phyloP scores from a whole-genome alignment of 257 asterid genomes.

The Agastache rugosa region DNA sequence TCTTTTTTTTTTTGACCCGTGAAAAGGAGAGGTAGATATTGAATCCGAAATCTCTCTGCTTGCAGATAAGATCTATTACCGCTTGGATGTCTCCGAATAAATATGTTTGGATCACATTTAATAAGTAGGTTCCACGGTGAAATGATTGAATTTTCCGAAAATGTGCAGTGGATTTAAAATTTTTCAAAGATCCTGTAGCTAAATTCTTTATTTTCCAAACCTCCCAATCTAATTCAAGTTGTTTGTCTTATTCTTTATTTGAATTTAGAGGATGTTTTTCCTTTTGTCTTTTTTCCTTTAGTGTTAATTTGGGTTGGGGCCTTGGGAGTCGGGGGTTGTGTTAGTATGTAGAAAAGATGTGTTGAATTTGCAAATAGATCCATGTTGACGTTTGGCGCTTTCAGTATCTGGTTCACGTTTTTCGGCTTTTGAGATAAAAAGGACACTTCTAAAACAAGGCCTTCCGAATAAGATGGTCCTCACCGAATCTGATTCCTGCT shows the following conservation, averaged over 20 bases:
- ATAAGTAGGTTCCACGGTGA: neutral
- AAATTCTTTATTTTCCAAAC: neutral
- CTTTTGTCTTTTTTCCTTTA: neutral
- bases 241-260: neutral
- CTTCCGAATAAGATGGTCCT: conserved; percentile 51
- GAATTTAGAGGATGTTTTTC: neutral
- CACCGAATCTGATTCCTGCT: conserved; percentile 57
- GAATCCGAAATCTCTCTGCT: no score
- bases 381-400: conserved; percentile 26
- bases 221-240: neutral
- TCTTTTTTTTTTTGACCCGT: no score
- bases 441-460: conserved; percentile 32
- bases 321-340: no score
- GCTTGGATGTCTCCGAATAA: no score
- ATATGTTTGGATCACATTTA: conserved; percentile 32
- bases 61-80: no score
- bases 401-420: conserved; percentile 36
- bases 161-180: neutral
- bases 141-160: neutral
- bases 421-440: conserved; percentile 46
- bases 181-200: neutral
- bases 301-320: neutral
- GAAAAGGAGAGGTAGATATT: no score
- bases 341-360: conserved; percentile 6
- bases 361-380: conserved; percentile 30